These are phyloP conservation scores for Kodamaea derodonti DNA, from an alignment of 1,139 yeast genomes.

Conservation along the genomic window DNA sequence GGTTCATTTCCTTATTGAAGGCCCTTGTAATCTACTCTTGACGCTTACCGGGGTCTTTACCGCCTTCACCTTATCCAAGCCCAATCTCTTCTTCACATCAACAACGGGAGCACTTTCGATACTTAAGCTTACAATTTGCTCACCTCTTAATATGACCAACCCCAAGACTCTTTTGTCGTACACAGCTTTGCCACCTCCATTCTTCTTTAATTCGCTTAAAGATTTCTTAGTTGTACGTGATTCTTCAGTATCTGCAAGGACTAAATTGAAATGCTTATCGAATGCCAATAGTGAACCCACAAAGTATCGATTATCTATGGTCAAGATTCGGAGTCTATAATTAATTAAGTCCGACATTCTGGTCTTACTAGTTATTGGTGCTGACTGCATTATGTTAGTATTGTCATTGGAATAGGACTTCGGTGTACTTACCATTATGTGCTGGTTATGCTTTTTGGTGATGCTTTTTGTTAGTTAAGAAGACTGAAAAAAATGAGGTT, in stretches of 20 bases:
- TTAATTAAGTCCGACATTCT: slow-evolving; percentile 68
- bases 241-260: slow-evolving; percentile 82
- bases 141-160: slow-evolving; percentile 81
- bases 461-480: neutral
- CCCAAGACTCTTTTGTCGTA: slow-evolving; percentile 70
- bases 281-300: slow-evolving; percentile 83
- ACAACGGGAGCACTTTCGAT: slow-evolving; percentile 76
- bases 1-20: slow-evolving; percentile 8
- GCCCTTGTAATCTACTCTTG: slow-evolving; percentile 12
- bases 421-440: slow-evolving; percentile 5
- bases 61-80: slow-evolving; percentile 45
- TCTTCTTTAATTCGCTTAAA: slow-evolving; percentile 33
- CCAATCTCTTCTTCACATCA: slow-evolving; percentile 40
- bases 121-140: slow-evolving; percentile 76
- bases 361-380: slow-evolving; percentile 39
- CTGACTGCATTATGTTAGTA: slow-evolving; percentile 9
- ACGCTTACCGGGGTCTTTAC: slow-evolving; percentile 32
- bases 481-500: neutral
- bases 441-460: neutral
- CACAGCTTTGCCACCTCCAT: slow-evolving; percentile 27
- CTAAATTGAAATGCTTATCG: slow-evolving; percentile 86
- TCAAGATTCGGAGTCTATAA: slow-evolving; percentile 67
- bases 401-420: neutral
- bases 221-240: slow-evolving; percentile 69
- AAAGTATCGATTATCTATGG: slow-evolving; percentile 71